Percentiles rank a stretch among this genome's conserved stretches.
Conservation (phyloP, 345 rosid genomes). For the Nephelium lappaceum region DNA sequence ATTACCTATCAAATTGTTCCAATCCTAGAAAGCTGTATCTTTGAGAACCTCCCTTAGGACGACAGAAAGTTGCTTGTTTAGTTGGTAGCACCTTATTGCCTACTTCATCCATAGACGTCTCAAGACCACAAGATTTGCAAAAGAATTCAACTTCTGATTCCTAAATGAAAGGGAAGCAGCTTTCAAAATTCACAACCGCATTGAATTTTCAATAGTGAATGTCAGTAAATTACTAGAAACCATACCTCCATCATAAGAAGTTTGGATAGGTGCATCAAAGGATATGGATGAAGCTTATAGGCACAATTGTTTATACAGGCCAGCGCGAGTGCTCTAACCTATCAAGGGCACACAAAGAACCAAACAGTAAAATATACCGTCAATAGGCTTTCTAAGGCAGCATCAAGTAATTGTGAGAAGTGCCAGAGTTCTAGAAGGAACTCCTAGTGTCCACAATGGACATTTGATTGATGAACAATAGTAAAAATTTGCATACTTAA, state of each 20-base stretch:
- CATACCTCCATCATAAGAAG: slow-evolving; percentile 76
- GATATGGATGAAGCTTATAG: slow-evolving; percentile 96
- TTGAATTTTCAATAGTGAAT: neutral
- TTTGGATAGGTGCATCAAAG: slow-evolving; percentile 56
- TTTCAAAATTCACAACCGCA: slow-evolving; percentile 10
- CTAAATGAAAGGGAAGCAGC: slow-evolving; percentile 36
- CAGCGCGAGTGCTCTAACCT: slow-evolving; percentile 68
- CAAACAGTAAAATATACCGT: neutral
- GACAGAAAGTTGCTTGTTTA: slow-evolving; percentile 65
- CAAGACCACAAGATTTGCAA: slow-evolving; percentile 80
- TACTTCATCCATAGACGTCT: slow-evolving; percentile 49
- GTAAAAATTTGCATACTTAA: neutral
- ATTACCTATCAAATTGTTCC: slow-evolving; percentile 33
- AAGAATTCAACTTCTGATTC: slow-evolving; percentile 67
- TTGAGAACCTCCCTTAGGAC: slow-evolving; percentile 50
- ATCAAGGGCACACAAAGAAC: slow-evolving; percentile 21
- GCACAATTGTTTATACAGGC: slow-evolving; percentile 67
- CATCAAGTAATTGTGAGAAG: neutral
- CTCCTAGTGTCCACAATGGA: neutral
- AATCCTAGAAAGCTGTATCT: slow-evolving; percentile 48
- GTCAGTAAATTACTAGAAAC: slow-evolving; percentile 1
- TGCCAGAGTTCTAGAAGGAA: neutral
- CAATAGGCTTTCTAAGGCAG: neutral
- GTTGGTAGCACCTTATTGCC: slow-evolving; percentile 62
- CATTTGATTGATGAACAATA: neutral